These are phyloP conservation scores for Zygotorulaspora sp. DNA, from an alignment of 805 yeast genomes.

Conservation along the genomic window DNA sequence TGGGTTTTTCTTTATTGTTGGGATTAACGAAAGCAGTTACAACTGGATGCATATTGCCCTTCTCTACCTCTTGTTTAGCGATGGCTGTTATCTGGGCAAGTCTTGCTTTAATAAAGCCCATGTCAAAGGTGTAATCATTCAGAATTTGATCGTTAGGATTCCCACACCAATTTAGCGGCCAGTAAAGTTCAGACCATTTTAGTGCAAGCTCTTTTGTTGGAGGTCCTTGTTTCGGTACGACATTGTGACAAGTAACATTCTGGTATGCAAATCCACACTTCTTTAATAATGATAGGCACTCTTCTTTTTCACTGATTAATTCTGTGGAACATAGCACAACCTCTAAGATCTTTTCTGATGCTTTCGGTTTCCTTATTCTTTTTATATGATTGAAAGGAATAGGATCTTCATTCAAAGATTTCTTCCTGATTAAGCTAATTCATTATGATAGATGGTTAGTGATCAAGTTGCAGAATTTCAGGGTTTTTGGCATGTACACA, in stretches of 20 bases:
- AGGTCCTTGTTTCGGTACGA: constrained; percentile 63
- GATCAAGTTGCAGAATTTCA: no score
- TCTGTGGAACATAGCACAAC: constrained; percentile 47
- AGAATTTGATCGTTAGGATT: constrained; percentile 73
- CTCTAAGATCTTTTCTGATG: constrained; percentile 25
- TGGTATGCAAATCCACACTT: constrained; percentile 17
- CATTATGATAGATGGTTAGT: no score
- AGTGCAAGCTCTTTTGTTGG: constrained; percentile 59
- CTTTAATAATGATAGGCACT: constrained; percentile 23
- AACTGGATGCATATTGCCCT: constrained; percentile 39
- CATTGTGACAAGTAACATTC: constrained; percentile 17
- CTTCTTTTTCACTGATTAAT: constrained; percentile 28
- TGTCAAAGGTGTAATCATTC: constrained; percentile 50
- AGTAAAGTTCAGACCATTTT: constrained; percentile 61
- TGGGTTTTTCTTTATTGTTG: constrained; percentile 33
- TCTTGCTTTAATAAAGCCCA: constrained; percentile 38
- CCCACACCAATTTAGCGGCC: constrained; percentile 96
- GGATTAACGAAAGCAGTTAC: constrained; percentile 66
- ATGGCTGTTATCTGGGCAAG: constrained; percentile 28
- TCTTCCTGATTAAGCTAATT: constrained; percentile 24
- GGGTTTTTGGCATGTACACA: no score
- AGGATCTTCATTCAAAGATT: constrained; percentile 28
- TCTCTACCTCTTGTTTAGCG: constrained; percentile 18
- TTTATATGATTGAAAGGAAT: constrained; percentile 42
- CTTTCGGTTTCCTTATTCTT: constrained; percentile 43